Conservation (phyloP, 2,329 filamentous ascomycete species). For the Mycogone perniciosa region DNA sequence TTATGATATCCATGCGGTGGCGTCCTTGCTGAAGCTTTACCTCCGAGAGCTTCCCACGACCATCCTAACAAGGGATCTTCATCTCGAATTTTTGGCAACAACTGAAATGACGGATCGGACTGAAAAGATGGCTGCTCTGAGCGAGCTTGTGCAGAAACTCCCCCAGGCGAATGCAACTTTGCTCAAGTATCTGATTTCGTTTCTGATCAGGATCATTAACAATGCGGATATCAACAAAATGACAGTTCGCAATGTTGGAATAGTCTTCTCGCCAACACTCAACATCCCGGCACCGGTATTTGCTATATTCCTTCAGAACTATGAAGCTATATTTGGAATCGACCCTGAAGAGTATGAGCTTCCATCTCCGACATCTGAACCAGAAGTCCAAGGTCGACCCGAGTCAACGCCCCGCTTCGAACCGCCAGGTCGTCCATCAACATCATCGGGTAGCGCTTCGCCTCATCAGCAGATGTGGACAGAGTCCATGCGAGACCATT, state of each 20-base stretch:
- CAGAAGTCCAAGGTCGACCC: constrained; percentile 27
- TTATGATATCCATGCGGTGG: constrained; percentile 93
- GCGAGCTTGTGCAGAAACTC: constrained; percentile 70
- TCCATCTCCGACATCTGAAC: constrained; percentile 37
- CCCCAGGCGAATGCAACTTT: constrained; percentile 76
- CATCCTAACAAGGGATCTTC: constrained; percentile 83
- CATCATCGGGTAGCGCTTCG: constrained; percentile 43
- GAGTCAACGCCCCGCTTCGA: constrained; percentile 29
- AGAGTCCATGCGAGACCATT: constrained; percentile 24
- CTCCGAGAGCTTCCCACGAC: constrained; percentile 86
- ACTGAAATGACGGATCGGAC: constrained; percentile 69
- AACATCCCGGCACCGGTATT: constrained; percentile 96
- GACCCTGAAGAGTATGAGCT: constrained; percentile 59
- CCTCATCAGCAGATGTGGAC: constrained; percentile 43
- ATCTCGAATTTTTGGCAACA: constrained; percentile 79
- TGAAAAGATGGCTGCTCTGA: constrained; percentile 72
- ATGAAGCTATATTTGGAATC: constrained; percentile 74
- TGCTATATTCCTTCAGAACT: constrained; percentile 88
- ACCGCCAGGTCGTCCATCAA: constrained; percentile 41
- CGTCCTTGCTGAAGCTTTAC: constrained; percentile 89
- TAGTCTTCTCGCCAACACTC: constrained; percentile 94
- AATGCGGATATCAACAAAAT: constrained; percentile 92
- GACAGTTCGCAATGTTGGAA: constrained; percentile 94
- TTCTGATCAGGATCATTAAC: constrained; percentile 87
- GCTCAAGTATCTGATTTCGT: constrained; percentile 77